Evolutionary conservation across 2,329 filamentous ascomycete species (phyloP).

Genomic region (Tolypocladium album): DNA sequence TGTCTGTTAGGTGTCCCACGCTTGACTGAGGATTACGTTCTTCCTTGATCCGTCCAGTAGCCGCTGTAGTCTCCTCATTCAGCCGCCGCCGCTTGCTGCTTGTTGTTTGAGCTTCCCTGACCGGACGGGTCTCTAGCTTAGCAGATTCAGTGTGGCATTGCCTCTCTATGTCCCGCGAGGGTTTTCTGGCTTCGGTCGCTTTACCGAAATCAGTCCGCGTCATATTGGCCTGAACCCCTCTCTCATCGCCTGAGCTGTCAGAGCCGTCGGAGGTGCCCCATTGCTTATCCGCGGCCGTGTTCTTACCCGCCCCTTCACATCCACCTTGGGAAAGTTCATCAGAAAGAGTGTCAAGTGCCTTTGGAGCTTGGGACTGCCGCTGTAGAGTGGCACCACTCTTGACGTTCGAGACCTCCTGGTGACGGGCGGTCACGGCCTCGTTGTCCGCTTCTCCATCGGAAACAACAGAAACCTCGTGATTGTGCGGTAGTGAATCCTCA

Average conservation of each 20-base stretch:
- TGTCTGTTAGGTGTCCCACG: constrained; percentile 11
- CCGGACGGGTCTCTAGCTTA: not conserved
- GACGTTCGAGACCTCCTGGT: not conserved
- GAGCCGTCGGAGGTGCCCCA: not conserved
- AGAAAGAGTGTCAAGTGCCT: not conserved
- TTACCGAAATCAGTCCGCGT: constrained; percentile 18
- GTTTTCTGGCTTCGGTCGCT: not conserved
- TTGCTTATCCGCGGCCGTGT: not conserved
- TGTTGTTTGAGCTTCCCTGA: not conserved
- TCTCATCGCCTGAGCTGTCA: constrained; percentile 16
- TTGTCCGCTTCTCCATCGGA: not conserved
- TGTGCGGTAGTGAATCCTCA: not conserved
- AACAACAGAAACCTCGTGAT: not conserved
- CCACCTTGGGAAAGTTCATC: constrained; percentile 11
- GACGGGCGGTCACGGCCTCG: not conserved
- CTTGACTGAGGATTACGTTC: constrained; percentile 2
- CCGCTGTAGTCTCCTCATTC: not conserved
- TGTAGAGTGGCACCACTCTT: not conserved
- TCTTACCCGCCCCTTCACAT: not conserved
- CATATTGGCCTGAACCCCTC: constrained; percentile 18
- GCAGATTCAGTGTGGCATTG: not conserved
- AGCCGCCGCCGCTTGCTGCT: constrained; percentile 4
- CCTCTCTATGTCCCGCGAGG: constrained; percentile 1
- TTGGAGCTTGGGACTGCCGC: not conserved
- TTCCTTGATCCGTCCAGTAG: not conserved